Base-by-base conservation (phyloP, 2,329 filamentous ascomycete species). In the Hawksworthiomyces lignivorus region DNA sequence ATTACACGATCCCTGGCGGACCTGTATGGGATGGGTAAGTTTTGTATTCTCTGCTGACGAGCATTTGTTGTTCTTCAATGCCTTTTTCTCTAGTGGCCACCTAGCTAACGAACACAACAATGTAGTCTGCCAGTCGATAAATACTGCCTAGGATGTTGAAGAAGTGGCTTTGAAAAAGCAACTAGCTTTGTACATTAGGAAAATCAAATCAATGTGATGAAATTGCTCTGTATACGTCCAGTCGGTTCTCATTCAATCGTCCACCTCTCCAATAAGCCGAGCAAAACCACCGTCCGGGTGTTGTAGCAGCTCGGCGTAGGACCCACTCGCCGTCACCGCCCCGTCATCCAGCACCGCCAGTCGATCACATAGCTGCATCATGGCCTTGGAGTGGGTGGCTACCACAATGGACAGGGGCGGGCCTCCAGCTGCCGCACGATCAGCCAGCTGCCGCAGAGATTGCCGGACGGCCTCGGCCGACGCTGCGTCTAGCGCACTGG, bases 351-450 rank as follows among this genome's bases (percentile, higher is more conserved):
- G 52, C 48, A 96, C 77, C 1, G 90, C 68, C 7, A 96, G 67
- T 33, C 75, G 70, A 56, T 87, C 80, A 1, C 83, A 84, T 45
- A 86, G 75, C 44, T 73, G 71, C 85, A 97, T 96, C 87, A 95
- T 94, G 55, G 90, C 82, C 47, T 68, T 70, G 43, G 73, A 77
- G 62, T 96, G 90, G 36, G 88, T 95, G 29, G 94, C 82, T 19
- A 94, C 72, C 14, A 96, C 69, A 0, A 94, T 77, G 0, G 84
- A 84, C 59, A 87, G 73, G 0, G 64, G 66, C 4, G 54, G 48
- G 11, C 53, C 52, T 19, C 43, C 5, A 3, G 11, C 17, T 10
- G 2, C 8, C 12, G 9, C 14, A n/a, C 20, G n/a, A 22, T 29
- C 31, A 4, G 30, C 44, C 2, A 49, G 19, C 9, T 8, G 9